Percentiles rank a stretch among this genome's conserved stretches.
These are phyloP conservation scores for Geopyxis carbonaria DNA, from an alignment of 495 filamentous ascomycete genomes.

Conservation along the genomic window DNA sequence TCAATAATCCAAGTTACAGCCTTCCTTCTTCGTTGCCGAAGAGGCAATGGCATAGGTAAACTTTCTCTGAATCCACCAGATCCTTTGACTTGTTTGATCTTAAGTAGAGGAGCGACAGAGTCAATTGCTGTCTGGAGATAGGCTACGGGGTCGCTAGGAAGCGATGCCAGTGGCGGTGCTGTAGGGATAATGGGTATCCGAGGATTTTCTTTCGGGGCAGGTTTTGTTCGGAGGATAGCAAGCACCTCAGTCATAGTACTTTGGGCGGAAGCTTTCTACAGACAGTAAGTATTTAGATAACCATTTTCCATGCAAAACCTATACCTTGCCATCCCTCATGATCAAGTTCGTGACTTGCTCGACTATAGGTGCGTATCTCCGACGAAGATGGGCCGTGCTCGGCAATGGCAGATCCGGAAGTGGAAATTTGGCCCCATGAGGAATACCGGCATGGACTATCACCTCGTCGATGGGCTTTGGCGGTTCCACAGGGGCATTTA, in stretches of 20 bases:
- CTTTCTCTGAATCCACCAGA: constrained; percentile 70
- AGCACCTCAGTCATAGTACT: constrained; percentile 56
- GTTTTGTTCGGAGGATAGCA: constrained; percentile 66
- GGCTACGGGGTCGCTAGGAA: constrained; percentile 58
- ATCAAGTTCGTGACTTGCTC: constrained; percentile 74
- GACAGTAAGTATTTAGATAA: constrained; percentile 6
- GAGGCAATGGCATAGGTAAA: constrained; percentile 56
- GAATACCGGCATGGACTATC: constrained; percentile 5
- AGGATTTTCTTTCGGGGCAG: constrained; percentile 54
- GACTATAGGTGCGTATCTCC: constrained; percentile 67
- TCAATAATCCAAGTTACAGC: constrained; percentile 83
- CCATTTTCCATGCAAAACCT: constrained; percentile 33
- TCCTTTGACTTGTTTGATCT: constrained; percentile 55
- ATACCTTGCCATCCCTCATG: constrained; percentile 78
- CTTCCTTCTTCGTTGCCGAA: constrained; percentile 54
- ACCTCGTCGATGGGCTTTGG: neutral
- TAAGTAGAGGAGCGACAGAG: constrained; percentile 80
- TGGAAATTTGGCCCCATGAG: constrained; percentile 53
- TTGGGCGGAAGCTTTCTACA: constrained; percentile 39
- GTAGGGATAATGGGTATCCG: constrained; percentile 53
- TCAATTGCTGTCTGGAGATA: constrained; percentile 84
- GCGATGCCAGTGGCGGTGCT: constrained; percentile 50
- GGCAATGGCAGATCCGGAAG: constrained; percentile 49
- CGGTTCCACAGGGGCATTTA: too few species aligned
- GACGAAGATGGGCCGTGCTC: constrained; percentile 43